These are phyloP conservation scores for Suillus variegatus DNA, from an alignment of 768 basidiomycete species.

Conservation along the genomic window DNA sequence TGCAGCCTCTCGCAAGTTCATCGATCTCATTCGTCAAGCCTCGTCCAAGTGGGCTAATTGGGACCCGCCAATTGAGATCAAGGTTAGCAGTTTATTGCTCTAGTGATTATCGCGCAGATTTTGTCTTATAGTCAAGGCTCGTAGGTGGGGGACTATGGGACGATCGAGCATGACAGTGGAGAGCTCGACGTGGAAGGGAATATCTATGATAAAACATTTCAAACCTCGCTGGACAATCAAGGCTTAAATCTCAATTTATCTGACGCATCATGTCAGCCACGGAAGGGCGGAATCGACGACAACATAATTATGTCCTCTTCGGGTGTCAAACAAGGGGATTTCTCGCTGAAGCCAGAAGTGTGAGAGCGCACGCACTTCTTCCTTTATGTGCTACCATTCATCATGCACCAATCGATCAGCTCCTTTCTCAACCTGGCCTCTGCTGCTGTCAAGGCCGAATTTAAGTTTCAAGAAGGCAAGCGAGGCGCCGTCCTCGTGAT, in stretches of 20 bases:
- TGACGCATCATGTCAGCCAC: conserved; percentile 15
- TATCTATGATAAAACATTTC: conserved; percentile 28
- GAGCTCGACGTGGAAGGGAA: conserved; percentile 32
- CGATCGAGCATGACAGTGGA: conserved; percentile 31
- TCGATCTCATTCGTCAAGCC: conserved; percentile 32
- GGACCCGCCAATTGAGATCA: conserved; percentile 36
- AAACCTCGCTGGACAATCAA: conserved; percentile 16
- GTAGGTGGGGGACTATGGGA: conserved; percentile 39
- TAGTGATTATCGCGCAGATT: background rate
- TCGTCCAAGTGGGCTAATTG: conserved; percentile 41
- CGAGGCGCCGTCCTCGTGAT: conserved; percentile 39
- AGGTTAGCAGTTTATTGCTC: conserved; percentile 21
- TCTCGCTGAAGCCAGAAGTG: conserved; percentile 19
- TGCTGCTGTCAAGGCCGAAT: conserved; percentile 35
- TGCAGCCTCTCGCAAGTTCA: conserved; percentile 31
- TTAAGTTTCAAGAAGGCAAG: conserved; percentile 33
- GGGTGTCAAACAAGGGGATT: conserved; percentile 18
- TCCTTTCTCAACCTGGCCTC: conserved; percentile 26
- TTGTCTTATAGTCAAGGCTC: background rate
- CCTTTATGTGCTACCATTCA: background rate
- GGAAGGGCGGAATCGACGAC: conserved; percentile 19
- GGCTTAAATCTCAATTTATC: conserved; percentile 6
- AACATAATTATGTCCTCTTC: conserved; percentile 25
- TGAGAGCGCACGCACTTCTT: conserved; percentile 14
- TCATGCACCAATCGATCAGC: background rate